Percentiles rank a stretch among this genome's conserved stretches.
Conservation (phyloP, 495 filamentous ascomycete genomes). For the Talaromyces borbonicus region DNA sequence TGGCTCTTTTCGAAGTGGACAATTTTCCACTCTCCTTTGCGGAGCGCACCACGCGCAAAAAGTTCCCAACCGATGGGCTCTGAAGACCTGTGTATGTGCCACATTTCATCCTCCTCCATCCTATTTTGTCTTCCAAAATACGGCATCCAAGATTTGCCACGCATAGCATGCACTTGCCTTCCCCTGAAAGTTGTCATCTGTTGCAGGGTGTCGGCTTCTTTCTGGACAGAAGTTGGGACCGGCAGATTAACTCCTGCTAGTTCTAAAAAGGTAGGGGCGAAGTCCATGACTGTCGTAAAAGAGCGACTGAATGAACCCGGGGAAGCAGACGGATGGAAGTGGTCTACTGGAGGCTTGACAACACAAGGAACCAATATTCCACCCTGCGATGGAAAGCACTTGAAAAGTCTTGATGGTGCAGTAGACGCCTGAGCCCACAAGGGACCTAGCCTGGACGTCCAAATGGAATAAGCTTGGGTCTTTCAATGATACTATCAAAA, state of each 20-base stretch:
- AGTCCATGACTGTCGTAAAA: constrained; percentile 15
- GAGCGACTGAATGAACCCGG: constrained; percentile 10
- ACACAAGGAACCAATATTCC: constrained; percentile 41
- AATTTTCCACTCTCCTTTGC: constrained; percentile 32
- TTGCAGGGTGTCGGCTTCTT: background rate
- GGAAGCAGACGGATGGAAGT: background rate
- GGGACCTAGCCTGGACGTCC: constrained; percentile 19
- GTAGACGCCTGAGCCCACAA: constrained; percentile 48
- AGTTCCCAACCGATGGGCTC: constrained; percentile 26
- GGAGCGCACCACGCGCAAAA: constrained; percentile 26
- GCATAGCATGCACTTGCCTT: constrained; percentile 10
- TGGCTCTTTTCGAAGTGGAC: constrained; percentile 9
- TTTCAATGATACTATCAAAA: background rate
- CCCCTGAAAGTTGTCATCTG: constrained; percentile 10
- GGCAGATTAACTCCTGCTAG: constrained; percentile 8
- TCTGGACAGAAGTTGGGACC: background rate
- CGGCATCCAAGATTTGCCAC: constrained; percentile 11
- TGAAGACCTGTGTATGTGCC: constrained; percentile 11
- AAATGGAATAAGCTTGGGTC: background rate
- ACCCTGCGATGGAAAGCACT: constrained; percentile 43
- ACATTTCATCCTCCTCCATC: constrained; percentile 10
- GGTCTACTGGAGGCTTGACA: constrained; percentile 15
- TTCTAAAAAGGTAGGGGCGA: constrained; percentile 11
- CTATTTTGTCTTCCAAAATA: constrained; percentile 6
- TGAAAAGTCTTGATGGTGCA: constrained; percentile 40